A percentile compares a stretch with the other conserved stretches of the same genome.
Evolutionary conservation across 2,329 filamentous ascomycete genomes (phyloP).

Genomic region (Aspergillaceae sp.): DNA sequence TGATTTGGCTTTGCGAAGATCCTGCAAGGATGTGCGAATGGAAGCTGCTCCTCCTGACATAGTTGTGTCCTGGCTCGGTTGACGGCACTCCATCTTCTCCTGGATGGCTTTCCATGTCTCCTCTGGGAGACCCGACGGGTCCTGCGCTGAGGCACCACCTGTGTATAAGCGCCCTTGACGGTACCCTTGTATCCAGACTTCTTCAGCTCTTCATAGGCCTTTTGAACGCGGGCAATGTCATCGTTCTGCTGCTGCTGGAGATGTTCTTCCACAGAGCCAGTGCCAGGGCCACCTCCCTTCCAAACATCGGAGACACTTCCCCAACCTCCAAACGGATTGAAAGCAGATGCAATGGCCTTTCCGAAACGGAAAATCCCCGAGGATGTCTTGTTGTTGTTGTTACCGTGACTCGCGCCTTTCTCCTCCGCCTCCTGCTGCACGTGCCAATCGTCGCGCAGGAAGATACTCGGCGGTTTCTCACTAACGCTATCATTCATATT

Average conservation of each 20-base stretch:
- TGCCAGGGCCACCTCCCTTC: conserved; percentile 21
- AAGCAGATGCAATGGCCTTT: conserved; percentile 45
- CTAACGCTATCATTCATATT: conserved; percentile 79
- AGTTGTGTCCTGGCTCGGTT: background rate
- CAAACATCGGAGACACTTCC: conserved; percentile 34
- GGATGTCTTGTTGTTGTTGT: conserved; percentile 26
- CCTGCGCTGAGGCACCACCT: conserved; percentile 5
- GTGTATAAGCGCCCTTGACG: conserved; percentile 24
- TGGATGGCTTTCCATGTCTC: conserved; percentile 27
- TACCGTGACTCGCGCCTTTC: conserved; percentile 1
- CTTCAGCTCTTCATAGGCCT: conserved; percentile 48
- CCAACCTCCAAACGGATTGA: conserved; percentile 47
- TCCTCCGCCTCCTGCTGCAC: conserved; percentile 6
- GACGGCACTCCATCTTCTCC: conserved; percentile 19
- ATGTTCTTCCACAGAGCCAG: conserved; percentile 24
- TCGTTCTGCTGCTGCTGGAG: conserved; percentile 31
- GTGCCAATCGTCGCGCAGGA: conserved; percentile 42
- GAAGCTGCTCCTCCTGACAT: conserved; percentile 6
- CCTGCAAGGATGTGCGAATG: conserved; percentile 26
- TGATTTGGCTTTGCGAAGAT: conserved; percentile 27
- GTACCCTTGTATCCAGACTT: conserved; percentile 41
- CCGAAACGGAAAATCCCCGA: conserved; percentile 49
- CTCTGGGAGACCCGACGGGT: conserved; percentile 19
- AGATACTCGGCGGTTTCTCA: conserved; percentile 59
- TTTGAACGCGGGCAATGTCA: conserved; percentile 41